phyloP scores from a whole-genome alignment of 164 flowering plant species.

The Umbilicus rupestris region DNA sequence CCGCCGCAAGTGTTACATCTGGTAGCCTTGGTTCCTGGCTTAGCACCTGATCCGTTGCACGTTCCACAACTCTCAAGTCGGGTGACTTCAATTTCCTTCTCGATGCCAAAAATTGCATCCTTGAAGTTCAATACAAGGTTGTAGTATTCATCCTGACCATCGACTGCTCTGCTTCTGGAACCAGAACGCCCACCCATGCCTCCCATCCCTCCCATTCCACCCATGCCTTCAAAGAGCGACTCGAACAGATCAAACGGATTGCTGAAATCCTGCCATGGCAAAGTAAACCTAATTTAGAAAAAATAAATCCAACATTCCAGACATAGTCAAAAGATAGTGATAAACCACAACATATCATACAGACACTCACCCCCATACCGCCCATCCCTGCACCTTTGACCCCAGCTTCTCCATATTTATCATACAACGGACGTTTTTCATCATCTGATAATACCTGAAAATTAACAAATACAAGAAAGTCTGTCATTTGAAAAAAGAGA shows the following conservation, averaged over 20 bases:
- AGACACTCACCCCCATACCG: conserved; percentile 78
- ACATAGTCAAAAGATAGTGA: no score
- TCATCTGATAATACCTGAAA: conserved; percentile 94
- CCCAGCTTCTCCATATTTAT: conserved; percentile 95
- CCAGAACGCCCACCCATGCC: conserved; percentile 52
- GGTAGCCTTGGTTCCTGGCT: conserved; percentile 68
- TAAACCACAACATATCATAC: background rate
- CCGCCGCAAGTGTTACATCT: conserved; percentile 83
- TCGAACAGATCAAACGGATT: conserved; percentile 87
- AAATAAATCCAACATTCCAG: background rate
- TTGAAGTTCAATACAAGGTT: conserved; percentile 67
- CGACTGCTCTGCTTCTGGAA: conserved; percentile 52
- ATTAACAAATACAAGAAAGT: conserved; percentile 2
- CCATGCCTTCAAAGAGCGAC: conserved; percentile 70
- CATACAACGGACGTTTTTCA: conserved; percentile 84
- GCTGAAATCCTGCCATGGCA: conserved; percentile 67
- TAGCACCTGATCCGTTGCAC: conserved; percentile 87
- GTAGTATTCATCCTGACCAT: conserved; percentile 79
- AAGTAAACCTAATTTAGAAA: background rate
- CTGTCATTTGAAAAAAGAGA: background rate
- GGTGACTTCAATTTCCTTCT: conserved; percentile 80
- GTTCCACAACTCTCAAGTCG: conserved; percentile 79
- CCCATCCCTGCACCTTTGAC: conserved; percentile 85
- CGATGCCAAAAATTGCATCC: conserved; percentile 89
- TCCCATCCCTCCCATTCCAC: conserved; percentile 59